Evolutionary conservation across 2,329 filamentous ascomycete species (phyloP).

Genomic region (Simplicillium aogashimaense): DNA sequence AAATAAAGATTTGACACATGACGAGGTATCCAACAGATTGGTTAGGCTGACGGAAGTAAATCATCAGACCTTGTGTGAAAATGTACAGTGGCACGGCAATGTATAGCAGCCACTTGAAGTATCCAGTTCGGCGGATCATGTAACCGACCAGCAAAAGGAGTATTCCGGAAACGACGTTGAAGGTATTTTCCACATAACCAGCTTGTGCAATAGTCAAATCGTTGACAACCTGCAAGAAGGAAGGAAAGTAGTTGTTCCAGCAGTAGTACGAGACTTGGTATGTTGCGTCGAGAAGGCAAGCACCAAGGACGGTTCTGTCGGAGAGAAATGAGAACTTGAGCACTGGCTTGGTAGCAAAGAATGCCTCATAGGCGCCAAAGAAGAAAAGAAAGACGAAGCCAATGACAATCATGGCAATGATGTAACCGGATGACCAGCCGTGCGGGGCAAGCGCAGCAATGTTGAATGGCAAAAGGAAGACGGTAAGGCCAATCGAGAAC

Average conservation of each 20-base stretch:
- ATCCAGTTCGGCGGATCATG: constrained; percentile 31
- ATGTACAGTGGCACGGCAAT: constrained; percentile 42
- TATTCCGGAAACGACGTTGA: constrained; percentile 39
- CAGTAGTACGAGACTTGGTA: constrained; percentile 40
- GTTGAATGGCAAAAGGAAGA: constrained; percentile 58
- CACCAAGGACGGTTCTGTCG: constrained; percentile 40
- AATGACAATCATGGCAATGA: constrained; percentile 51
- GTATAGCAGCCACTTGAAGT: constrained; percentile 37
- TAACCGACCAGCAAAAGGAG: constrained; percentile 38
- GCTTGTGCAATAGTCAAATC: constrained; percentile 29
- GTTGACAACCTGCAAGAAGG: constrained; percentile 43
- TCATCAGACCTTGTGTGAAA: constrained; percentile 32
- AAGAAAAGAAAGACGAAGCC: constrained; percentile 46
- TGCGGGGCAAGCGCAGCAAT: constrained; percentile 36
- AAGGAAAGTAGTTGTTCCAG: constrained; percentile 45
- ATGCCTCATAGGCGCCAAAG: constrained; percentile 49
- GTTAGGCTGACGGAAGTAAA: constrained; percentile 24
- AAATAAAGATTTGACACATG: constrained; percentile 44
- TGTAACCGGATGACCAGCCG: constrained; percentile 41
- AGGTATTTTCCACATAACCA: constrained; percentile 38
- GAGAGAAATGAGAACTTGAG: constrained; percentile 40
- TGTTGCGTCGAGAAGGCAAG: constrained; percentile 32
- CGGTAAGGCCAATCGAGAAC: constrained; percentile 43
- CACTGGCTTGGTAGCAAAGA: constrained; percentile 46
- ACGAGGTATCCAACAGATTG: constrained; percentile 36